These are phyloP conservation scores for Russula sp. DNA, from an alignment of 768 basidiomycete genomes.

Conservation along the genomic window DNA sequence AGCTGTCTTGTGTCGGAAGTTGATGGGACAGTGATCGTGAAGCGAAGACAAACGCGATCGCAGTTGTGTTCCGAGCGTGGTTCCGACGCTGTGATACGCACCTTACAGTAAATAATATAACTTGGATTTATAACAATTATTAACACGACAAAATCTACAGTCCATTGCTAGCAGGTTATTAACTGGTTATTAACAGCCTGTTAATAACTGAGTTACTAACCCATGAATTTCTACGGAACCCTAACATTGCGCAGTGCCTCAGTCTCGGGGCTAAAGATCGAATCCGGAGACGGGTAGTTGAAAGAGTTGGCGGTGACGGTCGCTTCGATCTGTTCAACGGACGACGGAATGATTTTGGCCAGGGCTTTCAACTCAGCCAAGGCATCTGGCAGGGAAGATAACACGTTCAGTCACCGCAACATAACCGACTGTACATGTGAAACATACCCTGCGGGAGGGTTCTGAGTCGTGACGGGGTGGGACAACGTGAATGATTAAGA, in stretches of 20 bases:
- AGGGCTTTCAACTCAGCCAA: conserved; percentile 5
- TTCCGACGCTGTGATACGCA: too few relatives aligned
- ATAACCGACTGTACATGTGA: background rate
- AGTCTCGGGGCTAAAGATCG: conserved; percentile 1
- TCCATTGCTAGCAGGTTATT: too few relatives aligned
- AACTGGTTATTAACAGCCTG: too few relatives aligned
- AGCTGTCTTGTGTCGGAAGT: too few relatives aligned
- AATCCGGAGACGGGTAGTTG: conserved; percentile 4
- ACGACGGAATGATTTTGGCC: conserved; percentile 13
- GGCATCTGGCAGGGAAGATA: background rate
- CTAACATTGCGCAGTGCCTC: conserved; percentile 14
- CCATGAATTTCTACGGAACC: too few relatives aligned
- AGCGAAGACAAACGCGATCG: too few relatives aligned
- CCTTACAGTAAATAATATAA: too few relatives aligned
- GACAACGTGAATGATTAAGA: background rate
- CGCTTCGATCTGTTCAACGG: conserved; percentile 8
- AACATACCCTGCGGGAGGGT: background rate
- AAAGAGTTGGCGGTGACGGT: conserved; percentile 4
- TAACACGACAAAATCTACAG: too few relatives aligned
- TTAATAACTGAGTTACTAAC: too few relatives aligned
- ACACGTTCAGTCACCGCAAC: background rate
- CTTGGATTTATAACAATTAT: too few relatives aligned
- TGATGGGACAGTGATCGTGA: too few relatives aligned
- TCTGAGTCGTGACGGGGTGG: background rate
- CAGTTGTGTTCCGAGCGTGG: too few relatives aligned